phyloP scores from a whole-genome alignment of 805 yeast genomes.

The Pichia thaimueangensis region DNA sequence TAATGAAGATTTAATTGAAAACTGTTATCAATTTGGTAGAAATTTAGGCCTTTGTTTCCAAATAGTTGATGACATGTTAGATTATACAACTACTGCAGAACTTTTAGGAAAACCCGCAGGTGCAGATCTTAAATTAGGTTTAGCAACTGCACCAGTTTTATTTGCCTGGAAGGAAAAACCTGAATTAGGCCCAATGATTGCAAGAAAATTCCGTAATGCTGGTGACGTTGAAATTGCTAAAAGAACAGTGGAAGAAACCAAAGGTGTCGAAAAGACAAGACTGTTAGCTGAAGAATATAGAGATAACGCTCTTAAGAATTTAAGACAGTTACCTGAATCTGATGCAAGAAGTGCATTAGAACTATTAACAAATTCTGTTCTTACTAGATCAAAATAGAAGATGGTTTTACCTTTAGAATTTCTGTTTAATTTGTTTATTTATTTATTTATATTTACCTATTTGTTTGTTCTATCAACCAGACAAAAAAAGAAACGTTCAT shows the following conservation, averaged over 20 bases:
- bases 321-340: slow-evolving; percentile 74
- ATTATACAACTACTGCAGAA: slow-evolving; percentile 81
- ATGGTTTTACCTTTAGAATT: not conserved
- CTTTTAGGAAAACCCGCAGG: slow-evolving; percentile 93
- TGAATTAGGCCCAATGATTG: slow-evolving; percentile 74
- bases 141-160: slow-evolving; percentile 94
- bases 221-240: slow-evolving; percentile 87
- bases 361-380: slow-evolving; percentile 72
- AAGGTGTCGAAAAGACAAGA: slow-evolving; percentile 74
- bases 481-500: no score
- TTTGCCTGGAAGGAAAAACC: slow-evolving; percentile 92
- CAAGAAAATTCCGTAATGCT: slow-evolving; percentile 68
- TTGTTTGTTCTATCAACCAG: no score
- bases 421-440: no score
- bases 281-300: slow-evolving; percentile 75
- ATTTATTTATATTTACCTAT: no score
- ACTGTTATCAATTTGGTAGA: slow-evolving; percentile 86
- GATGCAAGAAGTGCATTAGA: slow-evolving; percentile 86
- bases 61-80: slow-evolving; percentile 92
- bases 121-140: slow-evolving; percentile 87
- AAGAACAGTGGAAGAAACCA: slow-evolving; percentile 57
- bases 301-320: slow-evolving; percentile 62
- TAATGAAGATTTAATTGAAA: slow-evolving; percentile 64
- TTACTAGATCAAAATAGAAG: slow-evolving; percentile 65
- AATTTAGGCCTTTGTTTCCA: slow-evolving; percentile 94